Percentiles rank a stretch among this genome's conserved stretches.
These are phyloP conservation scores for Neolentinus lepideus DNA, from an alignment of 1,284 basidiomycete genomes.

Conservation along the genomic window DNA sequence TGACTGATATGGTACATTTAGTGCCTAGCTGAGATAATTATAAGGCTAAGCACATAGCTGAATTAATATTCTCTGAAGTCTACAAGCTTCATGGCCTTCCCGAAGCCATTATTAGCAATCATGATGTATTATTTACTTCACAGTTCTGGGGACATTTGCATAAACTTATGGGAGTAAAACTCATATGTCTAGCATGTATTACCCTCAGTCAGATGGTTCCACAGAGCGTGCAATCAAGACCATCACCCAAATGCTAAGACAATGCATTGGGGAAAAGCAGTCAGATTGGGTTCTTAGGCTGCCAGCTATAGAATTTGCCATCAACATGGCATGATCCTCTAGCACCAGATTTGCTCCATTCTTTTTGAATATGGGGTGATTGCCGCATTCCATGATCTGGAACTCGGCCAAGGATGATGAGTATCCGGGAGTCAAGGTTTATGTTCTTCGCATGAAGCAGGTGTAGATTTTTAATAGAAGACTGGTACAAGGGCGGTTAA, in stretches of 20 bases:
- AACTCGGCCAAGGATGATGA: slow-evolving; percentile 8
- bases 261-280: slow-evolving; percentile 30
- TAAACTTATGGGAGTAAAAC: slow-evolving; percentile 23
- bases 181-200: slow-evolving; percentile 35
- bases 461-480: no score
- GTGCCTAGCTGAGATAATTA: slow-evolving; percentile 20
- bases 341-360: slow-evolving; percentile 28
- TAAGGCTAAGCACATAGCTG: slow-evolving; percentile 23
- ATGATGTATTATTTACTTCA: slow-evolving; percentile 33
- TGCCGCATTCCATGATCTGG: slow-evolving; percentile 24
- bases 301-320: slow-evolving; percentile 21
- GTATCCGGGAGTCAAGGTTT: slow-evolving; percentile 17
- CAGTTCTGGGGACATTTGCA: slow-evolving; percentile 33
- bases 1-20: slow-evolving; percentile 28
- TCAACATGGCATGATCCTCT: slow-evolving; percentile 22
- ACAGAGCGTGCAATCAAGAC: slow-evolving; percentile 16
- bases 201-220: slow-evolving; percentile 28
- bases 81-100: slow-evolving; percentile 33
- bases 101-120: slow-evolving; percentile 29
- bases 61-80: slow-evolving; percentile 27
- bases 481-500: no score
- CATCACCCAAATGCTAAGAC: slow-evolving; percentile 26
- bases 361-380: slow-evolving; percentile 25
- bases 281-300: slow-evolving; percentile 31
- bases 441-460: slow-evolving; percentile 18